Base-by-base conservation (phyloP, 768 basidiomycete species). In the Daedaleopsis nitida region DNA sequence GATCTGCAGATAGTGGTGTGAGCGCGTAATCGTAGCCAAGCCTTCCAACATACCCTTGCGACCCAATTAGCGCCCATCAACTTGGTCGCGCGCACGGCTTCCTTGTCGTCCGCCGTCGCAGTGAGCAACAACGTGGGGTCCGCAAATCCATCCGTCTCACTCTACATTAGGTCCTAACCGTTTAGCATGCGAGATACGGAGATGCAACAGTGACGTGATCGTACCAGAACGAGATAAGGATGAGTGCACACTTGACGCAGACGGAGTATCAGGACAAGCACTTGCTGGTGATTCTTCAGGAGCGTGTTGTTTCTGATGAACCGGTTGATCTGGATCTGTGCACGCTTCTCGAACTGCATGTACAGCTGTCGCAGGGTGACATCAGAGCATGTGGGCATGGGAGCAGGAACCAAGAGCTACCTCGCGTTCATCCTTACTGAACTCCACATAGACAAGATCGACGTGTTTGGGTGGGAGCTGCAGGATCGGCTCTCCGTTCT, bases 231-330 rank as follows among this genome's bases (percentile, higher is more conserved):
- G 5, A 92, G 81, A 66, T 86, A 76, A 0, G 90, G 90, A 69
- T 91, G 89, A 64, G 84, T 83, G 68, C 87, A 89, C 0, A 92
- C 74, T 67, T 92, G 91, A 5, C 90, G 80, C 43, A 94, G 75
- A 7, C 91, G 86, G 37, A 92, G 78, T 19, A 93, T 87, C 82
- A 92, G 80, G 23, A 83, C 82, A 56, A 86, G 71, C 39, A 85
- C 76, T 5, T 67, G 75, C 1, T 80, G 71, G 67, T 85, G 80
- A 65, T 92, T 87, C 71, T 91, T 88, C 32, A 91, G 67, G 6
- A 92, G 76, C 0, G 87, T 89, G n/a, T 84, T 76, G 19, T 81
- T 81, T 24, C 77, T 79, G 66, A 89, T 81, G 72, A 86, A 91
- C 65, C 79, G 81, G 62, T 83, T 87, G 45, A 88, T 68, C 21